phyloP scores from a whole-genome alignment of 345 rosid species.

The Lepidium sativum region DNA sequence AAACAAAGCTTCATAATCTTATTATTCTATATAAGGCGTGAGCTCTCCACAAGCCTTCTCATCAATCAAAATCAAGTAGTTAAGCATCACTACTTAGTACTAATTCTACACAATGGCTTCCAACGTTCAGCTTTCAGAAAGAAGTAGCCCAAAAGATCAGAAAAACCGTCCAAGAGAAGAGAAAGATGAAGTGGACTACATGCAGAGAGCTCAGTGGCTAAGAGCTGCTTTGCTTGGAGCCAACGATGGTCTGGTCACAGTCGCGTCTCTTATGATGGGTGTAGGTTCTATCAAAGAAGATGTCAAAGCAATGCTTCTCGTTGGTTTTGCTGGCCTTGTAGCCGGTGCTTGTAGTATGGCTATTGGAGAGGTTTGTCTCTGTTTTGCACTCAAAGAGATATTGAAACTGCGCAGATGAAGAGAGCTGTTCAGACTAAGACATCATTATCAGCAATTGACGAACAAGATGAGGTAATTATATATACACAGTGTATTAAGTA shows the following conservation, averaged over 20 bases:
- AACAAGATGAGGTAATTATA: constrained; percentile 19
- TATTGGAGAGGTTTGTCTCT: constrained; percentile 74
- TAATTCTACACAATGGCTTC: constrained; percentile 3
- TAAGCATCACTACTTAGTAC: constrained; percentile 19
- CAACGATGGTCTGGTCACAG: constrained; percentile 74
- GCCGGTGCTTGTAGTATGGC: constrained; percentile 88
- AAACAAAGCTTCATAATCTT: neutral
- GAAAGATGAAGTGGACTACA: constrained; percentile 35
- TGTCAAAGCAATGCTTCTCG: constrained; percentile 51
- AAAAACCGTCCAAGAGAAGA: constrained; percentile 12
- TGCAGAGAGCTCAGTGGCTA: constrained; percentile 71
- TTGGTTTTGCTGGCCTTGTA: constrained; percentile 64
- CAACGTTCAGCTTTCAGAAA: constrained; percentile 20
- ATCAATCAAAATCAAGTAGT: neutral
- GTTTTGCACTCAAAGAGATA: constrained; percentile 68
- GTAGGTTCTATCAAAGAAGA: constrained; percentile 61
- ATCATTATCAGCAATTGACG: constrained; percentile 22
- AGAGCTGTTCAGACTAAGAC: constrained; percentile 26
- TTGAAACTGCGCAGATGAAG: constrained; percentile 47
- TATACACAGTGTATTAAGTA: neutral
- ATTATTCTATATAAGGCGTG: constrained; percentile 31
- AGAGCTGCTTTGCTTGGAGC: constrained; percentile 79
- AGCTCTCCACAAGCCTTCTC: constrained; percentile 37
- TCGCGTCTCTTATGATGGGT: constrained; percentile 78
- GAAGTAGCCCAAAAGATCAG: constrained; percentile 9